phyloP scores from a whole-genome alignment of 2,329 filamentous ascomycete genomes.

The Fusarium marasasianum region DNA sequence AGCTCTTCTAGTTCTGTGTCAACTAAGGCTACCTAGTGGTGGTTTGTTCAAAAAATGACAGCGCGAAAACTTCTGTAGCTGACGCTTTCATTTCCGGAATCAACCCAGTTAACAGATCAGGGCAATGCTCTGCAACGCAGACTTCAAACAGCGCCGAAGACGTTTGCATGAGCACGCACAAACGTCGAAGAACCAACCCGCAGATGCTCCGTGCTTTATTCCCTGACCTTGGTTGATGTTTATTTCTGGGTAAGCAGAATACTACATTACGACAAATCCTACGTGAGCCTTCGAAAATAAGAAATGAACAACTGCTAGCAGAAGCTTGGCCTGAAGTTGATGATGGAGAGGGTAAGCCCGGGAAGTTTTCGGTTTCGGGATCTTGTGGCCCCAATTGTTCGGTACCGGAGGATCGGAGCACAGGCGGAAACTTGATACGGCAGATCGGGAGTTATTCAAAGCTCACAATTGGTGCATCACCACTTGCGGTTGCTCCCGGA shows the following conservation, averaged over 20 bases:
- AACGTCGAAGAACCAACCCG: constrained; percentile 14
- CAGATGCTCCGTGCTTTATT: constrained; percentile 24
- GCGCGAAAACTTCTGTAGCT: background rate
- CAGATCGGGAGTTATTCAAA: background rate
- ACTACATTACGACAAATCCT: background rate
- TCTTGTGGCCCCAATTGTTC: constrained; percentile 6
- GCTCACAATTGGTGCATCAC: constrained; percentile 6
- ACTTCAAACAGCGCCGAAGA: background rate
- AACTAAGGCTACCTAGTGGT: background rate
- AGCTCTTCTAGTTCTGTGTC: background rate
- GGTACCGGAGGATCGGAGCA: constrained; percentile 11
- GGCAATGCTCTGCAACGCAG: background rate
- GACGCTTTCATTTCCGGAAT: background rate
- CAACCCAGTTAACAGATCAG: background rate
- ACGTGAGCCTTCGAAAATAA: constrained; percentile 1
- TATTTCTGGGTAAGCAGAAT: constrained; percentile 2
- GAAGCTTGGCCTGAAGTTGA: constrained; percentile 4
- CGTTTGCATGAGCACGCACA: constrained; percentile 17
- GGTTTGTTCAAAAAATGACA: background rate
- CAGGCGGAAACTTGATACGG: constrained; percentile 3
- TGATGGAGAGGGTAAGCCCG: background rate
- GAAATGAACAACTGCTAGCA: constrained; percentile 17
- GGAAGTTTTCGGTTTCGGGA: constrained; percentile 7
- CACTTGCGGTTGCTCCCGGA: constrained; percentile 7
- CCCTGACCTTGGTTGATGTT: constrained; percentile 1